Conservation (phyloP, 73 alveolate species). For the Blepharisma stoltei region DNA sequence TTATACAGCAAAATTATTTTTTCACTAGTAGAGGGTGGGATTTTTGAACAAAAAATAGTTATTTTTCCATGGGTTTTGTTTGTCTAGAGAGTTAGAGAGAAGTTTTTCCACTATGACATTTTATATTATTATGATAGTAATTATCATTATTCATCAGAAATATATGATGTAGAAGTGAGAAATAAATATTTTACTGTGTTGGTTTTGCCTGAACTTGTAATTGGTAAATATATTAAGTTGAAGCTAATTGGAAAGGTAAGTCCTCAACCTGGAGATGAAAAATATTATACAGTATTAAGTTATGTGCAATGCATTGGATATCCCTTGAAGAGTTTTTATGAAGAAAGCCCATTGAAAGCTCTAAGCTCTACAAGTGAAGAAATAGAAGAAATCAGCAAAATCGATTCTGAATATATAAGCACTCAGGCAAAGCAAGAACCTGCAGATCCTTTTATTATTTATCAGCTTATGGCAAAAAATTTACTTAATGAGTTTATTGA, state of each 20-base stretch:
- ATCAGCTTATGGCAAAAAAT: background rate
- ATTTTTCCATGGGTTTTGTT: no score
- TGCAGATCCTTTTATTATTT: background rate
- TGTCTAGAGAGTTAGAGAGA: no score
- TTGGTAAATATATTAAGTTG: background rate
- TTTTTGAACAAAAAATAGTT: no score
- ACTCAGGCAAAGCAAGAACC: background rate
- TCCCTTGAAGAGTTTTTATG: background rate
- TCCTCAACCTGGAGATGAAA: conserved; percentile 7
- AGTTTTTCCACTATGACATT: no score
- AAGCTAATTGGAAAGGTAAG: background rate
- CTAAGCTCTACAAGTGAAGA: background rate
- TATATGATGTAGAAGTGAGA: background rate
- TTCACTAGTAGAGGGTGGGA: no score
- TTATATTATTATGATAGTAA: no score
- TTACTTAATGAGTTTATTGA: background rate
- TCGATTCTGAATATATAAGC: background rate
- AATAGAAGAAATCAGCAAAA: background rate
- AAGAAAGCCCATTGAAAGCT: background rate
- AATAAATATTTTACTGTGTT: background rate
- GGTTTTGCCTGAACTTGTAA: background rate
- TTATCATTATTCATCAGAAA: background rate
- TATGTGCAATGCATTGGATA: background rate
- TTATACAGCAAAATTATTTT: no score
- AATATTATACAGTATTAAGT: conserved; percentile 2